These are phyloP conservation scores for Castanea mollissima DNA, from an alignment of 306 rosid genomes.

Conservation along the genomic window DNA sequence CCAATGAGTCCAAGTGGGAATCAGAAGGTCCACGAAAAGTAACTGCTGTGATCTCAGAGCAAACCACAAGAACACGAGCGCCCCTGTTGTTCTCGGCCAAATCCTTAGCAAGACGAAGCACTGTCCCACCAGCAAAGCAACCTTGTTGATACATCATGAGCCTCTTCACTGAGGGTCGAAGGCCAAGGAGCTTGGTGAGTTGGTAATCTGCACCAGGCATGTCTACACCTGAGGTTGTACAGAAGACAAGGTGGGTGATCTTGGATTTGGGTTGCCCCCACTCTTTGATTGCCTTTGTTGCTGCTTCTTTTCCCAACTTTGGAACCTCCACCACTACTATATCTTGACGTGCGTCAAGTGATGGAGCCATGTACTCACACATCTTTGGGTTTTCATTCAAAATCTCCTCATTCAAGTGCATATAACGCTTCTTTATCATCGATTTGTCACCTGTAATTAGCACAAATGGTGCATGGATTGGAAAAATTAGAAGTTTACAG, in stretches of 20 bases:
- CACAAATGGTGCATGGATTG: neutral
- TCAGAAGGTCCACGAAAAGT: conserved; percentile 66
- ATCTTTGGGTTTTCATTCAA: conserved; percentile 43
- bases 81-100: conserved; percentile 61
- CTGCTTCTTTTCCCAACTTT: conserved; percentile 56
- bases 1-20: conserved; percentile 47
- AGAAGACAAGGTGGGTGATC: conserved; percentile 57
- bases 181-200: conserved; percentile 56
- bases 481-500: no score
- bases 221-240: conserved; percentile 67
- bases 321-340: conserved; percentile 62
- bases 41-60: conserved; percentile 65
- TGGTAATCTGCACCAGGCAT: conserved; percentile 70
- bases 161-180: conserved; percentile 56
- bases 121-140: conserved; percentile 65
- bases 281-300: conserved; percentile 47
- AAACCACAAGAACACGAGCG: conserved; percentile 54
- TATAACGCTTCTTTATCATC: conserved; percentile 57
- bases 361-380: conserved; percentile 60
- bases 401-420: conserved; percentile 49
- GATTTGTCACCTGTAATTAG: conserved; percentile 50
- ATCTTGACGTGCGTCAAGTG: conserved; percentile 55
- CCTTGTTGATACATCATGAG: conserved; percentile 73
- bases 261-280: conserved; percentile 74
- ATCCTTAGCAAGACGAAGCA: conserved; percentile 62